phyloP scores from a whole-genome alignment of 306 rosid species.

The Delonix regia region DNA sequence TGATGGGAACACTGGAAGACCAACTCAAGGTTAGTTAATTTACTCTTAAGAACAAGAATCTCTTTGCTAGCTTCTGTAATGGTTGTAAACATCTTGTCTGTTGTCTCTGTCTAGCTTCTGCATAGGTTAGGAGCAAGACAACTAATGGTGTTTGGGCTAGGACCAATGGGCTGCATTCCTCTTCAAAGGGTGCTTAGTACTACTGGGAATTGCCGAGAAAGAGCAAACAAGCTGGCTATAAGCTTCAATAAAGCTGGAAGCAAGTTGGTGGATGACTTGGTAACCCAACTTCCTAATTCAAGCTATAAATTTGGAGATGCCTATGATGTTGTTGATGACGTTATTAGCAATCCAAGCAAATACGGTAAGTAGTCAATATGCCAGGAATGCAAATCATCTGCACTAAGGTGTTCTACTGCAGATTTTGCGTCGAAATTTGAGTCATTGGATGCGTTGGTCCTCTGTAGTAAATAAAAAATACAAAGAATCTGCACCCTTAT shows the following conservation, averaged over 20 bases:
- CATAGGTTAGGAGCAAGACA: slow-evolving; percentile 80
- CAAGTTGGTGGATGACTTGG: slow-evolving; percentile 56
- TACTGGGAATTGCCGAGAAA: slow-evolving; percentile 65
- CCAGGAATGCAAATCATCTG: no score
- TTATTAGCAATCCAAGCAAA: slow-evolving; percentile 65
- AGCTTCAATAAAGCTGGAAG: slow-evolving; percentile 70
- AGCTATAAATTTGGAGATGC: slow-evolving; percentile 37
- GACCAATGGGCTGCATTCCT: slow-evolving; percentile 23
- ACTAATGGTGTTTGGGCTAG: slow-evolving; percentile 53
- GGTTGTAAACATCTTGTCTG: background rate
- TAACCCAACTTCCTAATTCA: slow-evolving; percentile 63
- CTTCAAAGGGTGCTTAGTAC: slow-evolving; percentile 64
- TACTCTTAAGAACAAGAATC: background rate
- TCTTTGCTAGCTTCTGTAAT: background rate
- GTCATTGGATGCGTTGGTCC: no score
- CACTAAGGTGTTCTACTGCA: no score
- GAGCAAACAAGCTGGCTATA: slow-evolving; percentile 73
- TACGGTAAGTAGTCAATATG: slow-evolving; percentile 54
- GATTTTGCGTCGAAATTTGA: no score
- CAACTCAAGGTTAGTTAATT: slow-evolving; percentile 63
- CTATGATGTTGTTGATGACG: slow-evolving; percentile 50
- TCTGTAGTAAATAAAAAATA: no score
- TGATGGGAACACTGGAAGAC: slow-evolving; percentile 63
- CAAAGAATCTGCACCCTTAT: no score
- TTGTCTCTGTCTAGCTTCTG: slow-evolving; percentile 55